A percentile compares a stretch with the other conserved stretches of the same genome.
phyloP scores from a whole-genome alignment of 495 filamentous ascomycete genomes.

The Penicillium riverlandense region DNA sequence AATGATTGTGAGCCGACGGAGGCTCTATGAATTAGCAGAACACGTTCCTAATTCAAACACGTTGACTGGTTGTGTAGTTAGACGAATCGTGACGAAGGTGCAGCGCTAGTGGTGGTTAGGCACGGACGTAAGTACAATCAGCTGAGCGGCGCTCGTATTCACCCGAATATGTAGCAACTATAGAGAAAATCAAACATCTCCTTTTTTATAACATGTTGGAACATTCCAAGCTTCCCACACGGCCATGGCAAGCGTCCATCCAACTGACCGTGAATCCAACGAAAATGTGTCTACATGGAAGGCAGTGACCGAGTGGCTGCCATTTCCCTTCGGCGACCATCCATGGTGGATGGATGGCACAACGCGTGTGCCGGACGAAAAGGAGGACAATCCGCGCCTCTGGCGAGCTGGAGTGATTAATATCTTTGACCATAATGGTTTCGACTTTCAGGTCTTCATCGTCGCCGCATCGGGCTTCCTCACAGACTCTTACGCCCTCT shows the following conservation, averaged over 20 bases:
- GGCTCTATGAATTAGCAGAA: too few relatives aligned
- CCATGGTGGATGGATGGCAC: constrained; percentile 5
- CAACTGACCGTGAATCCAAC: too few relatives aligned
- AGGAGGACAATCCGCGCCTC: constrained; percentile 1
- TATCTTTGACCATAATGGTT: constrained; percentile 16
- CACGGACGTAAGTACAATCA: constrained; percentile 1
- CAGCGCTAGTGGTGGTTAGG: constrained; percentile 2
- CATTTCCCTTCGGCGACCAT: constrained; percentile 2
- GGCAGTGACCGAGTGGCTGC: not conserved
- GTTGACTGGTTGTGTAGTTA: too few relatives aligned
- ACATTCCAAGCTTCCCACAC: not conserved
- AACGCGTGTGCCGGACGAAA: not conserved
- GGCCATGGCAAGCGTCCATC: too few relatives aligned
- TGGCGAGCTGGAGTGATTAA: constrained; percentile 1
- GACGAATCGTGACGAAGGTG: not conserved
- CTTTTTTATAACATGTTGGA: too few relatives aligned
- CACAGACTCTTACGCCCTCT: constrained; percentile 51
- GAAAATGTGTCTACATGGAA: not conserved
- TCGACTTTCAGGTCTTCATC: constrained; percentile 23
- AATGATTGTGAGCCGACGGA: too few relatives aligned
- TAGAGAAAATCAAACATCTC: too few relatives aligned
- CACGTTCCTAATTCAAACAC: too few relatives aligned
- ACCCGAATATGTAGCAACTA: not conserved
- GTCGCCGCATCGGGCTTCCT: constrained; percentile 55
- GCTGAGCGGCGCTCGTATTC: not conserved